Evolutionary conservation across 192 early-diverging fungal genomes (phyloP).

Genomic region (Linnemannia schmuckeri): DNA sequence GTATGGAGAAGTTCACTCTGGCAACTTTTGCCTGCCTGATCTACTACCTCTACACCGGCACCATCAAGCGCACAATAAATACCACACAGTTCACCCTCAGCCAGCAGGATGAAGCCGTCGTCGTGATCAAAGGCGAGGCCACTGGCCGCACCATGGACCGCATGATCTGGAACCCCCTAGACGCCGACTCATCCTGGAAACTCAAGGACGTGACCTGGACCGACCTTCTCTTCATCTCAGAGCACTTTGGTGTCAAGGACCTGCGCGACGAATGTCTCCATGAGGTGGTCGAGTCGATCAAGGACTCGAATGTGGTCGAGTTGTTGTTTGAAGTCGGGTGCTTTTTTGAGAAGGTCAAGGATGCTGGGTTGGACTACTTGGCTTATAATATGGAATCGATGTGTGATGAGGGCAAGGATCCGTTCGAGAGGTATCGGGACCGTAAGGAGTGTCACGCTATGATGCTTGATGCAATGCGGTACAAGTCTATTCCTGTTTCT

Average conservation of each 20-base stretch:
- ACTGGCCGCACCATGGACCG: neutral
- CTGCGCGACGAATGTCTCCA: neutral
- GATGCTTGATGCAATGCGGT: slow-evolving; percentile 11
- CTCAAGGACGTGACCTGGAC: slow-evolving; percentile 20
- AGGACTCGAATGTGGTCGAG: neutral
- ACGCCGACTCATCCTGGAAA: neutral
- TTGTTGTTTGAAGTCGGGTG: slow-evolving; percentile 4
- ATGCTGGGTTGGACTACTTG: neutral
- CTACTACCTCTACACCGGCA: slow-evolving; percentile 20
- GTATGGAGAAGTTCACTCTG: neutral
- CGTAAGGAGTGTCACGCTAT: slow-evolving; percentile 5
- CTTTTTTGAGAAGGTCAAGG: neutral
- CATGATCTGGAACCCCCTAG: neutral
- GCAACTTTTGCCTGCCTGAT: neutral
- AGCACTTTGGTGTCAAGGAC: neutral
- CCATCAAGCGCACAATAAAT: neutral
- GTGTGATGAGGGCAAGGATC: slow-evolving; percentile 10
- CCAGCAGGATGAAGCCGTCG: neutral
- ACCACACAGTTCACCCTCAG: neutral
- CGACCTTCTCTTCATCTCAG: neutral
- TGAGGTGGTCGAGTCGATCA: neutral
- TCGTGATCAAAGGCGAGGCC: neutral
- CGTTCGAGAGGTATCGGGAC: slow-evolving; percentile 1
- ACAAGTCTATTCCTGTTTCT: neutral
- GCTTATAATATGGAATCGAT: slow-evolving; percentile 13